Percentiles rank a stretch among this genome's conserved stretches.
phyloP scores from a whole-genome alignment of 2,329 filamentous ascomycete species.

The Botrytis aclada region DNA sequence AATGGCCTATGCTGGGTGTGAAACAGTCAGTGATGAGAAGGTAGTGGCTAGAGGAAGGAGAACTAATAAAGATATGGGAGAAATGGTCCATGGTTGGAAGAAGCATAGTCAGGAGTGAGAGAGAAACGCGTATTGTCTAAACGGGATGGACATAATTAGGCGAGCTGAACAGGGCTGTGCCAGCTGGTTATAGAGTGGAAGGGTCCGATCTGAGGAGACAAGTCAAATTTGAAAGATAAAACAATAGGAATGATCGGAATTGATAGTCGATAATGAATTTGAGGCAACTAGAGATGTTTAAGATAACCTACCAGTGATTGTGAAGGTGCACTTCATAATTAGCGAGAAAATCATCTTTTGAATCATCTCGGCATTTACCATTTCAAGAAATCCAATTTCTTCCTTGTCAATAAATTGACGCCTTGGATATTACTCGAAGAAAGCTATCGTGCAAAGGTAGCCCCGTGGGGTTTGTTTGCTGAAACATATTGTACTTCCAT shows the following conservation, averaged over 20 bases:
- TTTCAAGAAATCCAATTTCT: background rate
- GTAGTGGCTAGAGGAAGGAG: background rate
- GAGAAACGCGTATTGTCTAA: too few relatives aligned
- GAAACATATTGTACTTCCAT: background rate
- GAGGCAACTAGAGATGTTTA: too few relatives aligned
- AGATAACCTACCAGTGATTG: background rate
- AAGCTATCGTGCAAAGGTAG: background rate
- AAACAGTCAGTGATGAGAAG: background rate
- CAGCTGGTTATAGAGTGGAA: too few relatives aligned
- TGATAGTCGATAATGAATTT: too few relatives aligned
- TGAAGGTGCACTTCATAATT: background rate
- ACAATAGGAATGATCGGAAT: too few relatives aligned
- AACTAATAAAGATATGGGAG: background rate
- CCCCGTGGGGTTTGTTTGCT: background rate
- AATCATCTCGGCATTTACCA: background rate
- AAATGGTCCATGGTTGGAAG: background rate
- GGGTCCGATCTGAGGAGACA: too few relatives aligned
- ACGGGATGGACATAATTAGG: too few relatives aligned
- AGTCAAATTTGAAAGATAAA: too few relatives aligned
- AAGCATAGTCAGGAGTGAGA: background rate
- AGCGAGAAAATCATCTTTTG: background rate
- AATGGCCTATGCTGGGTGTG: background rate
- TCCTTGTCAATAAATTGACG: background rate
- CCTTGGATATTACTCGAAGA: background rate
- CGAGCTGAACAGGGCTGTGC: too few relatives aligned